These are phyloP conservation scores for Stephania cephalantha DNA, from an alignment of 164 flowering plant species.

Conservation along the genomic window DNA sequence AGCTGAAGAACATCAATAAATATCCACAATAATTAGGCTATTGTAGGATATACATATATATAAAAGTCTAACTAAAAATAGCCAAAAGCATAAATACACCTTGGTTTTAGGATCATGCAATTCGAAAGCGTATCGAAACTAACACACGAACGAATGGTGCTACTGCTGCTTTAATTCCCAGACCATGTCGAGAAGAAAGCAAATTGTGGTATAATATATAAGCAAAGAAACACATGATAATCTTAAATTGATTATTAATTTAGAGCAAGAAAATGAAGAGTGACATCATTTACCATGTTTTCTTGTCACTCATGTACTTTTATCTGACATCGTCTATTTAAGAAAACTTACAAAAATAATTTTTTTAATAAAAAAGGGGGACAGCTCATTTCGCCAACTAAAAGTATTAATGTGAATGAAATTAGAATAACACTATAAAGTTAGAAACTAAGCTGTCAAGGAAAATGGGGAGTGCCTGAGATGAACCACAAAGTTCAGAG, in stretches of 20 bases:
- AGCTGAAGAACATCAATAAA: constrained; percentile 43
- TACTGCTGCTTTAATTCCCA: constrained; percentile 82
- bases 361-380: background rate
- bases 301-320: background rate
- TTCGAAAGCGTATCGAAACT: constrained; percentile 92
- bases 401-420: constrained; percentile 90
- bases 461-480: constrained; percentile 90
- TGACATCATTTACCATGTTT: background rate
- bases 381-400: constrained; percentile 85
- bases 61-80: background rate
- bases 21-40: constrained; percentile 3
- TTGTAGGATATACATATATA: background rate
- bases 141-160: constrained; percentile 91
- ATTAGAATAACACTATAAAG: constrained; percentile 87
- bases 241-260: background rate
- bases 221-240: background rate
- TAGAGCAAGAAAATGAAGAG: background rate
- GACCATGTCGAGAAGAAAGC: constrained; percentile 92
- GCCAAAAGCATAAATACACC: constrained; percentile 32
- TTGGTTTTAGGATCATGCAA: constrained; percentile 97
- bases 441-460: constrained; percentile 69
- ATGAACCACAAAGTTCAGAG: constrained; percentile 4
- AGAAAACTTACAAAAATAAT: background rate
- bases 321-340: background rate
- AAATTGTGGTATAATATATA: constrained; percentile 84